phyloP scores from a whole-genome alignment of 345 rosid genomes.

The Limnanthes douglasii region DNA sequence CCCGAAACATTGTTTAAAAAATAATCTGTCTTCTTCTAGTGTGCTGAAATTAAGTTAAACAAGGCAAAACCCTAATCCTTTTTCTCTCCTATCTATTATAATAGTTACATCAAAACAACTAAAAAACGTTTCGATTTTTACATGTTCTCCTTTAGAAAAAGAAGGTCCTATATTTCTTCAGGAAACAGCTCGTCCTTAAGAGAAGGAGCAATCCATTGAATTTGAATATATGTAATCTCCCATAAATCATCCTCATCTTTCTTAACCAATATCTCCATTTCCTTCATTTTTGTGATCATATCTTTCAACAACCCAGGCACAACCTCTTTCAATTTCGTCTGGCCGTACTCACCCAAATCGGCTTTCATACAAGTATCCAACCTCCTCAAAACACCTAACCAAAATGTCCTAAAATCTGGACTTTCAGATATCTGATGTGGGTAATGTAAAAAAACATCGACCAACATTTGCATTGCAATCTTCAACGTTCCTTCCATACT shows the following conservation, averaged over 20 bases:
- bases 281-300: constrained; percentile 60
- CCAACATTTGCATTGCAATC: constrained; percentile 48
- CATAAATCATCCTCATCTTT: constrained; percentile 64
- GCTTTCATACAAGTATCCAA: constrained; percentile 97
- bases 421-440: constrained; percentile 28
- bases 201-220: constrained; percentile 89
- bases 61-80: no score
- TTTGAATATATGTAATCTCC: constrained; percentile 81
- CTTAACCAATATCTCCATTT: constrained; percentile 39
- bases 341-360: constrained; percentile 55
- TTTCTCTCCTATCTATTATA: no score
- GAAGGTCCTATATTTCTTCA: constrained; percentile 20
- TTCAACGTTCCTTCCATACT: constrained; percentile 80
- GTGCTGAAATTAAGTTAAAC: no score
- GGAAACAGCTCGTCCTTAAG: constrained; percentile 81
- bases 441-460: constrained; percentile 34
- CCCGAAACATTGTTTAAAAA: no score
- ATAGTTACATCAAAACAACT: no score
- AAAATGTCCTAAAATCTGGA: constrained; percentile 62
- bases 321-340: constrained; percentile 31
- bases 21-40: no score
- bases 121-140: no score
- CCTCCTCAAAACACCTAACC: constrained; percentile 81
- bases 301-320: constrained; percentile 50
- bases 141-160: no score